phyloP scores from a whole-genome alignment of 2,329 filamentous ascomycete species.

The Talaromyces rugulosus region DNA sequence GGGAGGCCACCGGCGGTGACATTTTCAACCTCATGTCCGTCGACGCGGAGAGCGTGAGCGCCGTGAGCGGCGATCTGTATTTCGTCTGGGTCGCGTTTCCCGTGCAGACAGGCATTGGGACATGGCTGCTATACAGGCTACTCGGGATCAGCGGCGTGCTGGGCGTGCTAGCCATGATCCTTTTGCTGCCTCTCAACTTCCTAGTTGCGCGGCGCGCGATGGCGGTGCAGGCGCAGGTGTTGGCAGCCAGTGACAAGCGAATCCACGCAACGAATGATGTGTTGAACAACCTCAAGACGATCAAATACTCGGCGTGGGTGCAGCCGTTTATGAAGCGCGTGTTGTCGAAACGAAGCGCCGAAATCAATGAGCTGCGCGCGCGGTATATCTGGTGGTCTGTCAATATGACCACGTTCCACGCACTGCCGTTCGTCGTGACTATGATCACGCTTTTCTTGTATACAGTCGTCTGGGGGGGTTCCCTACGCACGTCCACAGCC shows the following conservation, averaged over 20 bases:
- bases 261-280: not conserved
- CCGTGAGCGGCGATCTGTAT: not conserved
- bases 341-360: not conserved
- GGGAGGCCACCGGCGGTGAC: not conserved
- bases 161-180: not conserved
- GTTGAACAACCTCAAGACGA: not conserved
- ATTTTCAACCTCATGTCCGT: slow-evolving; percentile 6
- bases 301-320: slow-evolving; percentile 6
- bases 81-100: slow-evolving; percentile 2
- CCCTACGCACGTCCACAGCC: not conserved
- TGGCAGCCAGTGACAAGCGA: not conserved
- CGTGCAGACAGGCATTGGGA: not conserved
- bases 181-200: slow-evolving; percentile 2
- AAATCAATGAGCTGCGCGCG: not conserved
- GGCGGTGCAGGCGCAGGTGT: not conserved
- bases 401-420: not conserved
- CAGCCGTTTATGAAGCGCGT: not conserved
- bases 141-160: not conserved
- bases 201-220: not conserved
- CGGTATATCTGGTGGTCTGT: slow-evolving; percentile 1
- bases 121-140: not conserved
- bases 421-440: not conserved
- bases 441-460: slow-evolving; percentile 3
- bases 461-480: not conserved
- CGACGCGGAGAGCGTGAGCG: not conserved